These are phyloP conservation scores for Globisporangium paroecandrum DNA, from an alignment of 352 stramenopile species.

Conservation along the genomic window DNA sequence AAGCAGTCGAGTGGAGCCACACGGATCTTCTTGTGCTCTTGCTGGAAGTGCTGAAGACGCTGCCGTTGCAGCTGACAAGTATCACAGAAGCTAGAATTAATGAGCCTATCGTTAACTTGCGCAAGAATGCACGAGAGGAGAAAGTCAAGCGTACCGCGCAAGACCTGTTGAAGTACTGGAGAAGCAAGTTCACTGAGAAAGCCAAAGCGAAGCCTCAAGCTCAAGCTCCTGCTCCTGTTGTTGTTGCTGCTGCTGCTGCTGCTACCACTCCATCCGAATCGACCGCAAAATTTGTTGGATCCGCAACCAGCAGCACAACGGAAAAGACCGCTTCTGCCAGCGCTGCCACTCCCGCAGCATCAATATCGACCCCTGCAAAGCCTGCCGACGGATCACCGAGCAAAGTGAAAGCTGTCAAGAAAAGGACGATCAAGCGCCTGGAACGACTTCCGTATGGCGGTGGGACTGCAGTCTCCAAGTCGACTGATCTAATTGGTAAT, in stretches of 20 bases:
- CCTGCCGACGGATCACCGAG: slow-evolving; percentile 17
- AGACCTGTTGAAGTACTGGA: slow-evolving; percentile 84
- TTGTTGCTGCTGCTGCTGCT: slow-evolving; percentile 11
- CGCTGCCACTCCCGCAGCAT: background rate
- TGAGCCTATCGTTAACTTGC: slow-evolving; percentile 84
- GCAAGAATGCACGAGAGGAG: slow-evolving; percentile 75
- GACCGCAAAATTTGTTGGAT: background rate
- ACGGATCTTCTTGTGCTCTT: slow-evolving; percentile 76
- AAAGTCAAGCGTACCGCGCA: slow-evolving; percentile 75
- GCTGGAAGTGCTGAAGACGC: slow-evolving; percentile 74
- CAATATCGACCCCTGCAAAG: slow-evolving; percentile 9
- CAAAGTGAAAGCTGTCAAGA: slow-evolving; percentile 53
- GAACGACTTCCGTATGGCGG: slow-evolving; percentile 65
- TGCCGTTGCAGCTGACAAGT: slow-evolving; percentile 81
- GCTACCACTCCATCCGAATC: slow-evolving; percentile 13
- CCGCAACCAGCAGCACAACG: background rate
- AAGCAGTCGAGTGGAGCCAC: slow-evolving; percentile 76
- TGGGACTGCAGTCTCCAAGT: slow-evolving; percentile 60
- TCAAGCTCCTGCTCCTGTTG: slow-evolving; percentile 7
- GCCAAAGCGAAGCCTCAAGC: slow-evolving; percentile 60
- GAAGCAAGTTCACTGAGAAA: slow-evolving; percentile 83
- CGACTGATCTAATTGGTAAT: slow-evolving; percentile 77
- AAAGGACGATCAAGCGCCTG: slow-evolving; percentile 73
- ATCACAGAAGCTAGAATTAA: slow-evolving; percentile 88
- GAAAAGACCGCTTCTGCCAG: background rate